Conservation (phyloP, 805 yeast species). For the Teunomyces atbi region DNA sequence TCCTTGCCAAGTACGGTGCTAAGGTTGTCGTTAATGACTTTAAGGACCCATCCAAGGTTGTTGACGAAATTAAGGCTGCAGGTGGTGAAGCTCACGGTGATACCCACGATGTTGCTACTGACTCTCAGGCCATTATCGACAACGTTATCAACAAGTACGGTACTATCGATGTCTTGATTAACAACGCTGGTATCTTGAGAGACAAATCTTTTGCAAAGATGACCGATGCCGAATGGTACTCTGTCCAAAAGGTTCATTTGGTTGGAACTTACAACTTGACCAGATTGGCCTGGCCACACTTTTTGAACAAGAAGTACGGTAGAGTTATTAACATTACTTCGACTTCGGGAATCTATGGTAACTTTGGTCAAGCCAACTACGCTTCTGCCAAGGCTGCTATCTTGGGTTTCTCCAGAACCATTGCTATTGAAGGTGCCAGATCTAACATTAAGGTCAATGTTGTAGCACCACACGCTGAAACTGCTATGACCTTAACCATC, state of each 20-base stretch:
- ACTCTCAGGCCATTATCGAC: conserved; percentile 72
- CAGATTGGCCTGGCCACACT: conserved; percentile 91
- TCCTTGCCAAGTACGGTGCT: conserved; percentile 89
- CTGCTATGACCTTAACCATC: conserved; percentile 92
- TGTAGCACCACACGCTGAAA: conserved; percentile 97
- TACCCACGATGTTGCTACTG: conserved; percentile 73
- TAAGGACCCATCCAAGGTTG: conserved; percentile 68
- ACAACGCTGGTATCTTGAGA: conserved; percentile 93
- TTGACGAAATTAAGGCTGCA: conserved; percentile 64
- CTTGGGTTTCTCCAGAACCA: conserved; percentile 77
- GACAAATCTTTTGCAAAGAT: conserved; percentile 86
- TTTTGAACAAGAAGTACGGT: conserved; percentile 75
- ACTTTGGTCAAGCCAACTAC: conserved; percentile 96
- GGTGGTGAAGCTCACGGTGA: conserved; percentile 86
- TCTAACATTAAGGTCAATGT: conserved; percentile 71
- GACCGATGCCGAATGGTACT: conserved; percentile 80
- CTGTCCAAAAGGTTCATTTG: conserved; percentile 78
- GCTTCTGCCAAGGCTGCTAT: conserved; percentile 91
- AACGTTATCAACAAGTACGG: conserved; percentile 78
- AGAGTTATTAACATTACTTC: conserved; percentile 86
- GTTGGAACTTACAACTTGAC: conserved; percentile 77
- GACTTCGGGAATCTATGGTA: conserved; percentile 96
- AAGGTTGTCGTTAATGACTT: conserved; percentile 93
- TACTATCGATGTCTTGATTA: conserved; percentile 77
- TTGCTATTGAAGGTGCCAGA: conserved; percentile 89